phyloP scores from a whole-genome alignment of 2,329 filamentous ascomycete genomes.

The Fusarium torreyae region DNA sequence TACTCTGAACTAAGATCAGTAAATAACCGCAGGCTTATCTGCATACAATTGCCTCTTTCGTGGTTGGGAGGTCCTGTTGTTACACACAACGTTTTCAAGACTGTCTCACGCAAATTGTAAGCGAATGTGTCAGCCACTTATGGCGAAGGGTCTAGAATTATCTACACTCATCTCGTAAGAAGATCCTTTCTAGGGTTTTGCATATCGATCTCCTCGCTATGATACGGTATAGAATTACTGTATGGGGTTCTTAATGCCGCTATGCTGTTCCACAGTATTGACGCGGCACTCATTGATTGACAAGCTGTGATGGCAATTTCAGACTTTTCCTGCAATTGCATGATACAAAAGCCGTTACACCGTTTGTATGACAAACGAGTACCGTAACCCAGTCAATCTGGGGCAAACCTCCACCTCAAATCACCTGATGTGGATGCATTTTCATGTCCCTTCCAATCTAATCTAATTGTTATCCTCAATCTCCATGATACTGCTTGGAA shows the following conservation, averaged over 20 bases:
- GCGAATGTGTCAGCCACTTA: slow-evolving; percentile 19
- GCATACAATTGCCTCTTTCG: not conserved
- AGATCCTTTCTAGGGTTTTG: slow-evolving; percentile 10
- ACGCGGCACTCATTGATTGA: slow-evolving; percentile 17
- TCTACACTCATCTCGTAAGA: slow-evolving; percentile 15
- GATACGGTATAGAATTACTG: slow-evolving; percentile 13
- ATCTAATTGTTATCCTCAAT: not conserved
- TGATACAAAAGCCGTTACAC: slow-evolving; percentile 12
- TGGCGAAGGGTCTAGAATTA: slow-evolving; percentile 38
- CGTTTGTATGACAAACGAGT: not conserved
- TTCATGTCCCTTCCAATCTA: slow-evolving; percentile 4
- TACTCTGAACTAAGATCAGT: not conserved
- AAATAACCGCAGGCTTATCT: not conserved
- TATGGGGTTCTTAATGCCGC: slow-evolving; percentile 11
- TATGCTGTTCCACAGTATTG: slow-evolving; percentile 28
- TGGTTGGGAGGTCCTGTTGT: slow-evolving; percentile 20
- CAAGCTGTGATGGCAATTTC: slow-evolving; percentile 15
- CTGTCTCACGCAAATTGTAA: slow-evolving; percentile 15
- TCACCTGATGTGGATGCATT: slow-evolving; percentile 7
- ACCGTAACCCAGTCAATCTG: slow-evolving; percentile 4
- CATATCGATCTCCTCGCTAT: not conserved
- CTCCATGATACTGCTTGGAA: slow-evolving; percentile 2
- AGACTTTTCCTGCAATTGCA: slow-evolving; percentile 15
- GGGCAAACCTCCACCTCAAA: slow-evolving; percentile 8
- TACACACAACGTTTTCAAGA: slow-evolving; percentile 11